Conservation (phyloP, 768 basidiomycete species). For the Boletellus emodensis region DNA sequence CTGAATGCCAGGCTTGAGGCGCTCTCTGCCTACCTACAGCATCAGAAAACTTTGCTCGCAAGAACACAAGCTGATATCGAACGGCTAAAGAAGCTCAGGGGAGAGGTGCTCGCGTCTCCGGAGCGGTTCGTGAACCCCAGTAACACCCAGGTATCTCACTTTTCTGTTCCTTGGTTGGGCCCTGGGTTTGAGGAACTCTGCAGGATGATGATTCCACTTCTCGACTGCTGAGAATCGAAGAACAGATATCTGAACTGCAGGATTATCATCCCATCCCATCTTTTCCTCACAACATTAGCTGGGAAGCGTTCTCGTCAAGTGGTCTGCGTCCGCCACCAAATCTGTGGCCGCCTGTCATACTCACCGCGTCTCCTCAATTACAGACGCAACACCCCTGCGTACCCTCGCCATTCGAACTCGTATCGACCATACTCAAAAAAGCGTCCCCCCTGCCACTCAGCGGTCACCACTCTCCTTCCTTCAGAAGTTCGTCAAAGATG, state of each 20-base stretch:
- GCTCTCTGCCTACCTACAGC: slow-evolving; percentile 61
- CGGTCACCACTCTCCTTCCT: slow-evolving; percentile 48
- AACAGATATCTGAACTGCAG: slow-evolving; percentile 41
- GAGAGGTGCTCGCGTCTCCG: slow-evolving; percentile 35
- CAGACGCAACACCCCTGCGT: slow-evolving; percentile 55
- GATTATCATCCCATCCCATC: slow-evolving; percentile 40
- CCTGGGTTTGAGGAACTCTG: slow-evolving; percentile 7
- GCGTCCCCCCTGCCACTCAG: slow-evolving; percentile 38
- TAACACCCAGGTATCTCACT: slow-evolving; percentile 32
- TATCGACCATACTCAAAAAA: slow-evolving; percentile 35
- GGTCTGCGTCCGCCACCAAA: slow-evolving; percentile 38
- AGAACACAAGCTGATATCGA: slow-evolving; percentile 63
- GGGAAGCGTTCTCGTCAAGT: slow-evolving; percentile 53
- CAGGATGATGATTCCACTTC: slow-evolving; percentile 11
- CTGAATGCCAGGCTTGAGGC: slow-evolving; percentile 41
- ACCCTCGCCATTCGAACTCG: slow-evolving; percentile 41
- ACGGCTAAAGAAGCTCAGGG: slow-evolving; percentile 45
- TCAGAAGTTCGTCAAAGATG: slow-evolving; percentile 54
- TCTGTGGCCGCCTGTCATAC: not conserved
- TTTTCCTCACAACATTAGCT: slow-evolving; percentile 52
- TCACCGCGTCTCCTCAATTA: slow-evolving; percentile 4
- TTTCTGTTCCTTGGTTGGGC: not conserved
- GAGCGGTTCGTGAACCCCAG: slow-evolving; percentile 32
- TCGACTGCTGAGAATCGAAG: slow-evolving; percentile 32
- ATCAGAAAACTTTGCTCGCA: slow-evolving; percentile 56